Conservation (phyloP, 177 flowering plant species). For the Telopea speciosissima region DNA sequence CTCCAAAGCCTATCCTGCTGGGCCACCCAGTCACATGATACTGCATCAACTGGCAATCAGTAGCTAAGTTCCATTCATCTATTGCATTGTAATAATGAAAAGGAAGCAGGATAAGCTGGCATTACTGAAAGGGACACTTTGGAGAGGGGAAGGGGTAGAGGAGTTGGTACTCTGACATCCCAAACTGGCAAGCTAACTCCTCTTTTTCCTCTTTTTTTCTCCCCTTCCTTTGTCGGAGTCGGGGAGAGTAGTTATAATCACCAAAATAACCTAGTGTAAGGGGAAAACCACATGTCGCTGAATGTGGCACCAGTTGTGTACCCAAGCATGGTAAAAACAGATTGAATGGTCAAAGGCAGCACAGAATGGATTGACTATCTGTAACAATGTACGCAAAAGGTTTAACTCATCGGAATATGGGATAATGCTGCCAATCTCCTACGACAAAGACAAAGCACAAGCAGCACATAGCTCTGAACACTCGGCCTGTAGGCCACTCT, state of each 20-base stretch:
- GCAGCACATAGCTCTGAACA: neutral
- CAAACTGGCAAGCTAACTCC: neutral
- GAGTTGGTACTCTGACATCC: neutral
- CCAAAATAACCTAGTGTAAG: no score
- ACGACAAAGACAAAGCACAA: neutral
- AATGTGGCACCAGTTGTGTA: neutral
- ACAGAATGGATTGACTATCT: neutral
- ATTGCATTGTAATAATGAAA: neutral
- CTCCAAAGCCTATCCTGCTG: no score
- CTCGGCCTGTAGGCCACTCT: neutral
- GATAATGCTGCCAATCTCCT: neutral
- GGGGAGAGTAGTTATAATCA: no score
- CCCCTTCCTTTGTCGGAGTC: no score
- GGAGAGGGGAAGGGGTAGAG: neutral
- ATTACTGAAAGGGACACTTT: neutral
- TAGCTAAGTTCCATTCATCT: no score
- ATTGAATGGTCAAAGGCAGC: neutral
- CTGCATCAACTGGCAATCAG: neutral
- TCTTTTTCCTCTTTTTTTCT: no score
- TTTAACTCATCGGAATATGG: neutral
- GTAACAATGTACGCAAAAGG: neutral
- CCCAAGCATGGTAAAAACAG: neutral
- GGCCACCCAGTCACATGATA: no score
- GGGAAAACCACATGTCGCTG: neutral
- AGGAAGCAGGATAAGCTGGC: neutral